Conservation (phyloP, 257 asterid genomes). For the Ehretia macrophylla region DNA sequence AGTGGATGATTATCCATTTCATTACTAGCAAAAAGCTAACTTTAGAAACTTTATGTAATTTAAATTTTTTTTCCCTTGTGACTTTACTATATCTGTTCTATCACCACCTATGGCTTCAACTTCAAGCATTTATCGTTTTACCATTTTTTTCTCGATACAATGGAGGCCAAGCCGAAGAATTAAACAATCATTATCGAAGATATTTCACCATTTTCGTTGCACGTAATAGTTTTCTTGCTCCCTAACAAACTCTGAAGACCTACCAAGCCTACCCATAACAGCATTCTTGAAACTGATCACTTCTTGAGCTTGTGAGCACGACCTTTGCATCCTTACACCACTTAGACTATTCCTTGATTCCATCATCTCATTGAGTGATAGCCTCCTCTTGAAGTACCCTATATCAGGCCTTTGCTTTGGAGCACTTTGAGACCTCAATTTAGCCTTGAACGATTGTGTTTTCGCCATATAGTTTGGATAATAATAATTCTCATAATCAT, state of each 20-base stretch:
- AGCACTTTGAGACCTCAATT: slow-evolving; percentile 70
- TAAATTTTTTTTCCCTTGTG: no score
- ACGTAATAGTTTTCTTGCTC: slow-evolving; percentile 13
- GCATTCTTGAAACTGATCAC: slow-evolving; percentile 58
- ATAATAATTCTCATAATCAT: slow-evolving; percentile 27
- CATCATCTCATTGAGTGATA: slow-evolving; percentile 49
- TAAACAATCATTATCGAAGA: no score
- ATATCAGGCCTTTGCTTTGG: slow-evolving; percentile 74
- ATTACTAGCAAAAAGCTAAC: no score
- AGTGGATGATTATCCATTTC: no score
- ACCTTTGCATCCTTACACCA: slow-evolving; percentile 63
- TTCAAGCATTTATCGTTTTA: no score
- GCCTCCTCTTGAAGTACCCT: slow-evolving; percentile 36
- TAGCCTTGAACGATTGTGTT: slow-evolving; percentile 73
- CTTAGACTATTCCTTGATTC: slow-evolving; percentile 60
- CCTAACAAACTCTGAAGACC: slow-evolving; percentile 36
- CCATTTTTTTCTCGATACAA: no score
- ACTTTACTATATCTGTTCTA: no score
- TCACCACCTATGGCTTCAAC: neutral
- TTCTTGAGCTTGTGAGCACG: slow-evolving; percentile 59
- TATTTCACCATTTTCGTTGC: slow-evolving; percentile 12
- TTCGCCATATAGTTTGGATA: slow-evolving; percentile 76
- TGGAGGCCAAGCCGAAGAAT: no score
- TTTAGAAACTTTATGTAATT: no score
- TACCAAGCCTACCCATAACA: slow-evolving; percentile 45